Evolutionary conservation across 2,329 filamentous ascomycete species (phyloP), one percentile per base, ranked within the genome.

Genomic region (Allantophomopsis lycopodina): DNA sequence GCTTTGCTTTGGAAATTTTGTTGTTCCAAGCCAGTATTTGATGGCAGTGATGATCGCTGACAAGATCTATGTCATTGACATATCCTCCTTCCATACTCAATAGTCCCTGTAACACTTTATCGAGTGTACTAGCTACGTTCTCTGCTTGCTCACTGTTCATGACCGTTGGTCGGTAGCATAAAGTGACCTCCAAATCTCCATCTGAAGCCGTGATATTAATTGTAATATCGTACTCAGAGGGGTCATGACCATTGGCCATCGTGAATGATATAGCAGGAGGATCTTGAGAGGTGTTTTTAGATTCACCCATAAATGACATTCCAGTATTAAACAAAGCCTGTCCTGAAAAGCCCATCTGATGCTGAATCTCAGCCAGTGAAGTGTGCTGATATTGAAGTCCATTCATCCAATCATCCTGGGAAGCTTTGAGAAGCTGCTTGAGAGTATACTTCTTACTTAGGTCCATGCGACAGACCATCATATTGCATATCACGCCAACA

Each of bases 401-500:
- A 2, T 52, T 41, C 5, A 60, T 50, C 20, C 58, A 57, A 11
- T 53, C 47, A 15, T 51, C 48, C 43, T 60, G 57, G 1, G 59
- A 44, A 12, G 35, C 38, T 8, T 46, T 32, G 15, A 55, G 40
- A 2, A 53, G 32, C 7, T 50, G 41, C 12, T 42, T 35, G 7
- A 72, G 35, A 2, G 45, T 39, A 7, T 35, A 39, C 1, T 46
- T 36, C 10, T 43, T 33, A 1, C 42, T 40, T 0, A 55, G 18
- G 2, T 44, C 42, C 10, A 56, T 38, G 6, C 56, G 40, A 20
- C 52, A 55, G 10, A 46, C 49, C 7, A 58, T 47, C 45, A 64
- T 64, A 41, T 61, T 63, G 42, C 65, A 60, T 40, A 63, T 61
- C 4, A 62, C 55, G 1, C 67, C 67, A 34, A 69, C 61, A 15